Percentiles rank a stretch among this genome's conserved stretches.
Conservation (phyloP, 75 land plant genomes). For the Sequoia sempervirens region DNA sequence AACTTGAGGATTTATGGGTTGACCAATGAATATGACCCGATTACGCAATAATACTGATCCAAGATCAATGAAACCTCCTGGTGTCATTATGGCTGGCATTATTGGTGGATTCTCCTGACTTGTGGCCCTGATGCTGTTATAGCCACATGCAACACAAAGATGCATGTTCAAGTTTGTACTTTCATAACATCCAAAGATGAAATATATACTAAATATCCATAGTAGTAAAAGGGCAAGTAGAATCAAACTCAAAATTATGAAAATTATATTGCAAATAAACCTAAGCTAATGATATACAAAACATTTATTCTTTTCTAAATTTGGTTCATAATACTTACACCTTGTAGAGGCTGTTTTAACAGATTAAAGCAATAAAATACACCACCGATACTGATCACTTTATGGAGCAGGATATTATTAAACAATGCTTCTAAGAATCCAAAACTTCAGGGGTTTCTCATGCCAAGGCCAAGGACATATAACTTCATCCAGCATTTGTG, state of each 20-base stretch:
- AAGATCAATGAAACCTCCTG: slow-evolving; percentile 76
- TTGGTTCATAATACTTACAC: background rate
- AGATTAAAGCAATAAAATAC: background rate
- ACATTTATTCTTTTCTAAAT: background rate
- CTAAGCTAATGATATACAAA: background rate
- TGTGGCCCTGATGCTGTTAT: slow-evolving; percentile 39
- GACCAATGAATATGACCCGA: slow-evolving; percentile 84
- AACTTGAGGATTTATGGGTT: slow-evolving; percentile 75
- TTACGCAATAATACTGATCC: slow-evolving; percentile 68
- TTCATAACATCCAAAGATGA: background rate
- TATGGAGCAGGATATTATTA: background rate
- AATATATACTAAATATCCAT: background rate
- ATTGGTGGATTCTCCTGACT: slow-evolving; percentile 77
- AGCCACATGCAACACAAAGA: slow-evolving; percentile 8
- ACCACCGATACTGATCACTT: background rate
- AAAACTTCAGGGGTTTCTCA: background rate
- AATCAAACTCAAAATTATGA: background rate
- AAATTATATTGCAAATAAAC: background rate
- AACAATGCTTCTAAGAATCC: background rate
- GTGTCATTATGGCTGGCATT: slow-evolving; percentile 83
- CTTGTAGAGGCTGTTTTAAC: background rate
- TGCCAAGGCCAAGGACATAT: background rate
- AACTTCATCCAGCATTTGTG: background rate
- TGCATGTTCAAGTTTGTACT: background rate
- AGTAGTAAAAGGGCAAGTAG: background rate